Evolutionary conservation across 257 asterid genomes (phyloP), one percentile per base, ranked within the genome.

Genomic region (Nicotiana attenuata): DNA sequence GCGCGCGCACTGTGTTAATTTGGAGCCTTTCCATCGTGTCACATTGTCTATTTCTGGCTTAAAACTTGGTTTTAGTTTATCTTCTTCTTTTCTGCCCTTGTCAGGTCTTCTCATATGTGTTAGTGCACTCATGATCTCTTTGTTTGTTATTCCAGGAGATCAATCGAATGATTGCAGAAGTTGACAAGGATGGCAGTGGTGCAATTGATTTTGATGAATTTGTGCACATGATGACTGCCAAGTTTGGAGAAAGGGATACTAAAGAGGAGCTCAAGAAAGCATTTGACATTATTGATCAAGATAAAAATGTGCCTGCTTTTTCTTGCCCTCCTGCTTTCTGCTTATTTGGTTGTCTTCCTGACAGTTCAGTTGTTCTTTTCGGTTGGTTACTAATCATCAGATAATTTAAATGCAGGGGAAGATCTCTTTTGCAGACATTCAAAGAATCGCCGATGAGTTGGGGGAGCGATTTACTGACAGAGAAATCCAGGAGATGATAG

Each of bases 171-270:
- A 94, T 96, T 84, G 98, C 97, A 65, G 99, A 94, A 82, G 97
- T 96, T 50, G 97, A 93, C 88, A 94, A 94, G 87, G 98, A 94
- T 88, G 97, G 94, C 38, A 96, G 98, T 88, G 99, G 98, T 19
- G 91, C 98, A 33, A 94, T 94, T 80, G 98, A 94, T 84, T 94
- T 92, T 45, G 97, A 92, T 82, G 97, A 96, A 84, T 96, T 96
- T 86, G 89, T 88, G 81, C 92, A 88, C 89, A 96, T 96, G 97
- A 92, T 96, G 99, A 96, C 97, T 11, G 97, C 97, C 31, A 96
- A 96, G 84, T 90, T 92, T 81, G 97, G 97, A 65, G 99, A 96
- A 90, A 90, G 97, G 87, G 98, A 92, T 89, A 88, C 92, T 45
- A 91, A 90, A 87, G 97, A 92, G 86, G 98, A 96, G 89, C 95